A percentile compares a stretch with the other conserved stretches of the same genome.
Evolutionary conservation across 2,329 filamentous ascomycete species (phyloP).

Genomic region (Trichoderma sp.): DNA sequence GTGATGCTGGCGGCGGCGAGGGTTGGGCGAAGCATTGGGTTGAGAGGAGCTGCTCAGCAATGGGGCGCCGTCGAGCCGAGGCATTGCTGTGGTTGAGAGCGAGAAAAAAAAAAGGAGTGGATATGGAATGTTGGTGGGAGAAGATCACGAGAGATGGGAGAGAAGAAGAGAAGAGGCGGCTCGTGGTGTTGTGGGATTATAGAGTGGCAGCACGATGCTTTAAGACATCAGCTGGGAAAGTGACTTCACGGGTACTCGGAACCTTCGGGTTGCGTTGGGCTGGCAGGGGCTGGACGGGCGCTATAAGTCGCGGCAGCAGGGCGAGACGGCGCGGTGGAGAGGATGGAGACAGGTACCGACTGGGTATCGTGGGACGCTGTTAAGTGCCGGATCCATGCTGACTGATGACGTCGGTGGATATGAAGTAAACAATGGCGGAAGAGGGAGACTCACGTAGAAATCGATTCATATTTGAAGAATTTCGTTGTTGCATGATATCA

Average conservation of each 20-base stretch:
- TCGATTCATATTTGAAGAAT: too few relatives aligned
- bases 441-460: too few relatives aligned
- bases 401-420: neutral
- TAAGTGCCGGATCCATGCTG: conserved; percentile 2
- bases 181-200: conserved; percentile 5
- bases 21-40: neutral
- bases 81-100: conserved; percentile 8
- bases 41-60: conserved; percentile 13
- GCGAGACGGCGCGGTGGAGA: too few relatives aligned
- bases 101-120: neutral
- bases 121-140: neutral
- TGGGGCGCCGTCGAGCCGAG: conserved; percentile 23
- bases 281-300: neutral
- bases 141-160: too few relatives aligned
- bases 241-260: neutral
- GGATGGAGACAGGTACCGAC: neutral
- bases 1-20: conserved; percentile 3
- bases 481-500: too few relatives aligned
- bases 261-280: neutral
- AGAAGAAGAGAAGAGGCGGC: neutral
- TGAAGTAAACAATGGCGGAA: too few relatives aligned
- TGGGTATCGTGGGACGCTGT: neutral
- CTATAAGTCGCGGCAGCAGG: neutral
- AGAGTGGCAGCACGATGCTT: conserved; percentile 1
- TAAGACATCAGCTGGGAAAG: neutral